Evolutionary conservation across 2,329 filamentous ascomycete genomes (phyloP).

Genomic region (Geosmithia putterillii): DNA sequence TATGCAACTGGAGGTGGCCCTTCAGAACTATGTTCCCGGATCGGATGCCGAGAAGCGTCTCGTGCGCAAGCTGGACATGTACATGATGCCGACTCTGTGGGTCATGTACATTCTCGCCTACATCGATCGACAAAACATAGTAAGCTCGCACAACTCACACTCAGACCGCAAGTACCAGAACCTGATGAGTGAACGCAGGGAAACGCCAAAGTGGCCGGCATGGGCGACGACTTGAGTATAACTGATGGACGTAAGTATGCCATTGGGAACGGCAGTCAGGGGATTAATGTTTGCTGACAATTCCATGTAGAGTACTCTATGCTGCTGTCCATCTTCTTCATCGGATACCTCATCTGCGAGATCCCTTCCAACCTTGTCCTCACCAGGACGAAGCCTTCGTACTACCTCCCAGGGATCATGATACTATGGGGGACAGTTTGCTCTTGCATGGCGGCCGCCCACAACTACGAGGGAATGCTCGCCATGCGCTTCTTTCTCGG

Average conservation of each 20-base stretch:
- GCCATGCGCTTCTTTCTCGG: slow-evolving; percentile 33
- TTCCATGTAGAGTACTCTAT: slow-evolving; percentile 28
- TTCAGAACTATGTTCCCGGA: slow-evolving; percentile 10
- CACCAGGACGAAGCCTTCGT: slow-evolving; percentile 30
- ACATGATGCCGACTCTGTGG: slow-evolving; percentile 34
- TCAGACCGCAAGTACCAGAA: neutral
- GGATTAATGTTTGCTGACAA: neutral
- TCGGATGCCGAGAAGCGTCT: slow-evolving; percentile 19
- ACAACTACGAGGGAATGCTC: slow-evolving; percentile 33
- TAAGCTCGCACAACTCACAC: slow-evolving; percentile 3
- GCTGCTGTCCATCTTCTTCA: slow-evolving; percentile 40
- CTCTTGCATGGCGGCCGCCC: slow-evolving; percentile 33
- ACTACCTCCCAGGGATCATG: slow-evolving; percentile 38
- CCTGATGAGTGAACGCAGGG: slow-evolving; percentile 12
- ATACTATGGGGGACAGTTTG: slow-evolving; percentile 24
- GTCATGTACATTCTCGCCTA: slow-evolving; percentile 15
- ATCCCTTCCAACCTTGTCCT: slow-evolving; percentile 42
- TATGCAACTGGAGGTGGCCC: neutral
- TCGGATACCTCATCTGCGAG: slow-evolving; percentile 39
- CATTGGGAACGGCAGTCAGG: neutral
- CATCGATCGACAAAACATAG: slow-evolving; percentile 15
- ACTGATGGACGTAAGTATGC: slow-evolving; percentile 17
- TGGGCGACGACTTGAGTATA: slow-evolving; percentile 30
- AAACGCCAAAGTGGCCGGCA: slow-evolving; percentile 38
- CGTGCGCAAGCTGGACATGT: slow-evolving; percentile 29